These are phyloP conservation scores for Cymbopogon citratus DNA, from an alignment of 176 grass and related monocot species.

Conservation along the genomic window DNA sequence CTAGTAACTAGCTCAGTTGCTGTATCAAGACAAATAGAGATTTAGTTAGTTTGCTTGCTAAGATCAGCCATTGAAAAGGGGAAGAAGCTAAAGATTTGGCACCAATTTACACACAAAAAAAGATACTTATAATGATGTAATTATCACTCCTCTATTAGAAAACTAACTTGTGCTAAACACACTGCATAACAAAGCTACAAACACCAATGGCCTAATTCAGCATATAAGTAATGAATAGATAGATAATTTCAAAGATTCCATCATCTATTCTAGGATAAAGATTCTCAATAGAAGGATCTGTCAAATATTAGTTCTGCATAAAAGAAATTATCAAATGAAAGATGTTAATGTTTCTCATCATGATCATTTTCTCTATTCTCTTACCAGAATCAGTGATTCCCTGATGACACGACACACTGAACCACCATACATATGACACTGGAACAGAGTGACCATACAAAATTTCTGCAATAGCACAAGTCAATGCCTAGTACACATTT, in stretches of 20 bases:
- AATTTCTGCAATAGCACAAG: background rate
- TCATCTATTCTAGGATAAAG: background rate
- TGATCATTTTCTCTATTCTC: background rate
- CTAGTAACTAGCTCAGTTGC: conserved; percentile 81
- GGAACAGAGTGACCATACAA: background rate
- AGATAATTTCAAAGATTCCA: background rate
- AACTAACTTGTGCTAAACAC: background rate
- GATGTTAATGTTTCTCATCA: background rate
- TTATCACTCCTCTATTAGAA: background rate
- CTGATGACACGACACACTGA: background rate
- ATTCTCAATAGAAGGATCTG: background rate
- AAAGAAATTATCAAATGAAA: background rate
- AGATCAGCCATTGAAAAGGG: background rate
- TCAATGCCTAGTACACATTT: background rate
- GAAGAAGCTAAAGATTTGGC: background rate
- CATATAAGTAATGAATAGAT: background rate
- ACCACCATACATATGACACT: background rate
- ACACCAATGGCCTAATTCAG: background rate
- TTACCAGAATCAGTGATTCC: background rate
- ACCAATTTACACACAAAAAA: background rate
- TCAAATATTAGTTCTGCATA: background rate
- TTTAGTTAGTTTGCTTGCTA: conserved; percentile 2
- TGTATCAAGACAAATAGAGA: conserved; percentile 35
- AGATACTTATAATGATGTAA: background rate
- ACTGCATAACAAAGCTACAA: background rate